Percentiles rank a stretch among this genome's conserved stretches.
Conservation (phyloP, 192 early-diverging fungal species). For the Coemansia guatemalensis region DNA sequence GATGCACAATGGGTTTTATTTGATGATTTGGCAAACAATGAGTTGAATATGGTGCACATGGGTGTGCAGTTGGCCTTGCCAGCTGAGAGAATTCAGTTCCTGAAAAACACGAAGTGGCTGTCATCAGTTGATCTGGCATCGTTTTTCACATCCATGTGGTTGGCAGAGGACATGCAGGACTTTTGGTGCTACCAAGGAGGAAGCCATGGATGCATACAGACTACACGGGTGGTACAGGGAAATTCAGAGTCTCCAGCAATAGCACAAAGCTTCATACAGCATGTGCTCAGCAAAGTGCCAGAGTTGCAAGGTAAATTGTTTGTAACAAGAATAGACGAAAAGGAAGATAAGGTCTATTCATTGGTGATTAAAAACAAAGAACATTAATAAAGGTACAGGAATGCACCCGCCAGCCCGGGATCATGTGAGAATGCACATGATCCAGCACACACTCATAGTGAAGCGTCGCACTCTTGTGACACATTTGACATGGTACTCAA, state of each 20-base stretch:
- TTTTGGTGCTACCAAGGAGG: constrained; percentile 14
- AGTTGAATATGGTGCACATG: constrained; percentile 17
- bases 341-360: too few species aligned
- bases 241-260: constrained; percentile 24
- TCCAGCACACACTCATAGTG: too few species aligned
- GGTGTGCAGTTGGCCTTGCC: constrained; percentile 16
- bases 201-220: not conserved
- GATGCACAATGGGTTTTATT: constrained; percentile 8
- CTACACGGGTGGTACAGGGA: constrained; percentile 20
- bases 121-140: not conserved
- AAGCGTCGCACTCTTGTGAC: too few species aligned
- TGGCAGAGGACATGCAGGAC: not conserved
- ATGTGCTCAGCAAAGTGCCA: too few species aligned
- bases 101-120: not conserved
- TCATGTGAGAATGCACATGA: too few species aligned
- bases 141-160: constrained; percentile 8
- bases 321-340: too few species aligned
- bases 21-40: constrained; percentile 16
- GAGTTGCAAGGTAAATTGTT: too few species aligned
- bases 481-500: too few species aligned
- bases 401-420: too few species aligned
- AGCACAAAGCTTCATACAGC: constrained; percentile 7
- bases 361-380: too few species aligned
- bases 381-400: too few species aligned
- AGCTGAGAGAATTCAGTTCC: constrained; percentile 6